A percentile compares a stretch with the other conserved stretches of the same genome.
These are phyloP conservation scores for Salix viminalis DNA, from an alignment of 345 rosid species.

Conservation along the genomic window DNA sequence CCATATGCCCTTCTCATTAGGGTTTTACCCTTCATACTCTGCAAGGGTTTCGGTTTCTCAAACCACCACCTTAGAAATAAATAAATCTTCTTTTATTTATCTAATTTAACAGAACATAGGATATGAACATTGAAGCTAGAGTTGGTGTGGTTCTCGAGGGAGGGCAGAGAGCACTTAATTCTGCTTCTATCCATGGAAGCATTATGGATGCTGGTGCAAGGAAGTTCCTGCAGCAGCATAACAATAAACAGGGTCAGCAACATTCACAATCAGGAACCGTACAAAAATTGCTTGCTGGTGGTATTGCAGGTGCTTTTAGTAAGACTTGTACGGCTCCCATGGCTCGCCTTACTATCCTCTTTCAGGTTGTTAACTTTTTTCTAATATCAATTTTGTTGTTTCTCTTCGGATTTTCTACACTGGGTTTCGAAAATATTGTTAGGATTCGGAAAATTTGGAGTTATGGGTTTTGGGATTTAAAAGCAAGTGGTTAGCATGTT, in stretches of 20 bases:
- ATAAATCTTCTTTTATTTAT: neutral
- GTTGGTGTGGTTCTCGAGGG: slow-evolving; percentile 78
- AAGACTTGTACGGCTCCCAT: slow-evolving; percentile 98
- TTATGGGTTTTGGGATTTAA: neutral
- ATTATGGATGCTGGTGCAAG: slow-evolving; percentile 60
- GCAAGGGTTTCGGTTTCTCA: neutral
- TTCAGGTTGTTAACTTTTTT: slow-evolving; percentile 51
- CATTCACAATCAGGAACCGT: slow-evolving; percentile 59
- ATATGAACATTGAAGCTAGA: slow-evolving; percentile 61
- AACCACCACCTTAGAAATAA: neutral
- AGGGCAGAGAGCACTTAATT: slow-evolving; percentile 54
- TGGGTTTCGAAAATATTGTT: too few species aligned
- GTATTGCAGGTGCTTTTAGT: slow-evolving; percentile 92
- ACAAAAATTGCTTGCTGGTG: slow-evolving; percentile 77
- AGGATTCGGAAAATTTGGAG: neutral
- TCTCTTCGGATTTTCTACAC: too few species aligned
- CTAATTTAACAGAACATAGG: neutral
- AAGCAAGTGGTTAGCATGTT: neutral
- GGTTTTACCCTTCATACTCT: neutral
- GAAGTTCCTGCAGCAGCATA: slow-evolving; percentile 43
- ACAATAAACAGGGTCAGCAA: slow-evolving; percentile 23
- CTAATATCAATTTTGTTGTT: neutral
- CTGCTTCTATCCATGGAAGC: slow-evolving; percentile 50
- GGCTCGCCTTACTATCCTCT: slow-evolving; percentile 87
- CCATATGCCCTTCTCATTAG: neutral